Base-by-base conservation (phyloP, 164 flowering plant genomes). In the Stephania japonica region DNA sequence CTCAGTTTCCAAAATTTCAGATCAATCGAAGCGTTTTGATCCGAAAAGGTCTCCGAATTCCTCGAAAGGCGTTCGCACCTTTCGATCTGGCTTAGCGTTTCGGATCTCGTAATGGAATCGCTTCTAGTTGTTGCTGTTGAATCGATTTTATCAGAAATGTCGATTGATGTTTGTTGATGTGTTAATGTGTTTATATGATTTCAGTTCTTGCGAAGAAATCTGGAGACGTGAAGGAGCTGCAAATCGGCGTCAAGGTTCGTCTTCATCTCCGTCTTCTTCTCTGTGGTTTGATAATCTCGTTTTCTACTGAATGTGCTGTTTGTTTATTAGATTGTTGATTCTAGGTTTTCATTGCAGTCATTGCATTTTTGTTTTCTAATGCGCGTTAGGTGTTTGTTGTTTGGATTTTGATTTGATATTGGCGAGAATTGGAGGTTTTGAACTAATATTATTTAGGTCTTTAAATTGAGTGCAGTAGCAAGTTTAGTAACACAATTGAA, bases 221-320 rank as follows among this genome's bases (percentile, higher is more conserved):
- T 0, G 81, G 80, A 26, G 96, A 89, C 79, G 97, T 91, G 11
- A 83, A 84, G 8, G 87, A 89, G 73, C 77, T 91, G 24, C 97
- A 87, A 84, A 89, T 91, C 81, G 97, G 97, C 38, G 90, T 91
- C 43, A 91, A 88, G 93, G 97, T 91, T 70, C 62, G 42, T 70
- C 32, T 66, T 73, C 7, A 12, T 13, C 11, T 24, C 47, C 24
- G 0, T 14, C 41, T 44, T 50, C 43, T 3, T 6, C 3, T 67
- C 3, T 19, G 38, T 67, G 3, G 16, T 18, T 13, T 12, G 38
- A 67, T 18, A 0, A 27, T 13, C n/a, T 67, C 14, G 19, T 8
- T n/a, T 67, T 32, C 49, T 32, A 11, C 18, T 13, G 70, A 56
- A 56, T 21, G 62, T 21, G 21, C n/a, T 56, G 62, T 16, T 56